Percentiles rank a stretch among this genome's conserved stretches.
phyloP scores from a whole-genome alignment of 139 green algal species.

The Desmodesmus armatus region DNA sequence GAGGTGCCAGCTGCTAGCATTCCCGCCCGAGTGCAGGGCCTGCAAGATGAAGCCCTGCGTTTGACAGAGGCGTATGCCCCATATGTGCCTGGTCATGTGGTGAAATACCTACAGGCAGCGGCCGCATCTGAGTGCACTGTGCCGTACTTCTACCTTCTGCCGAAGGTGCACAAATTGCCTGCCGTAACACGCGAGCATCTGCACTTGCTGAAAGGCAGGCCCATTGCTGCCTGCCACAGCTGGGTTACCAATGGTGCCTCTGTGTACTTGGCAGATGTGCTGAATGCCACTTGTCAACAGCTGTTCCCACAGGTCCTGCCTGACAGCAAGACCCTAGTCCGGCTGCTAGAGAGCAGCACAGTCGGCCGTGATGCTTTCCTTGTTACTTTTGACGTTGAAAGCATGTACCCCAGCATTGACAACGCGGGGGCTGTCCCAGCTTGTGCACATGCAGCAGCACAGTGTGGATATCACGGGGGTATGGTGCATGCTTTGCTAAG shows the following conservation, averaged over 20 bases:
- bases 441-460: background rate
- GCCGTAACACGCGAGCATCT: background rate
- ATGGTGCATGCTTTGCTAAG: background rate
- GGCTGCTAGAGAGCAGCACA: background rate
- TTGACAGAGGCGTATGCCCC: background rate
- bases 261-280: constrained; percentile 10
- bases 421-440: background rate
- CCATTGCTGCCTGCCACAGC: constrained; percentile 27
- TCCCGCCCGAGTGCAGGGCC: background rate
- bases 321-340: constrained; percentile 9
- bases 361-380: constrained; percentile 4
- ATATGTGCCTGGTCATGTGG: background rate
- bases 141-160: constrained; percentile 3
- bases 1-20: background rate
- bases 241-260: constrained; percentile 13
- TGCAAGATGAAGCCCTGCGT: background rate
- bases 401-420: constrained; percentile 22
- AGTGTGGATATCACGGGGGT: background rate
- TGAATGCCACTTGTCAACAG: background rate
- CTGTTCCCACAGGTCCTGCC: background rate
- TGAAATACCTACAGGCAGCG: background rate
- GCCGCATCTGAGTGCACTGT: background rate
- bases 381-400: constrained; percentile 22
- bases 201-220: constrained; percentile 10
- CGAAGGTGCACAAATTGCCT: constrained; percentile 13